These are phyloP conservation scores for Hibiscus trionum DNA, from an alignment of 345 rosid species.

Conservation along the genomic window DNA sequence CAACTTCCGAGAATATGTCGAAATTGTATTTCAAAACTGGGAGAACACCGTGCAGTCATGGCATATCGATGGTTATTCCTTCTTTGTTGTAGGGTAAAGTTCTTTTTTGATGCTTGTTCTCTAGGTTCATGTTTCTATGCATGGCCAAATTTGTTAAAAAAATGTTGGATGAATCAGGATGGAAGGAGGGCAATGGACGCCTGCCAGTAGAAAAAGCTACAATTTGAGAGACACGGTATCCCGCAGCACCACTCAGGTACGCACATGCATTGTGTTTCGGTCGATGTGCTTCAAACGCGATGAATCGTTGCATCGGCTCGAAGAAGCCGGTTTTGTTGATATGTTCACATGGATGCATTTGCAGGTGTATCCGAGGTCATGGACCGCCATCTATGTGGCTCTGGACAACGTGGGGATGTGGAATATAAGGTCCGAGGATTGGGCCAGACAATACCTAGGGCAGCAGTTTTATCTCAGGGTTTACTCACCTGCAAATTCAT, in stretches of 20 bases:
- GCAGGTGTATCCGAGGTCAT: constrained; percentile 82
- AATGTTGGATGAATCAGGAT: constrained; percentile 38
- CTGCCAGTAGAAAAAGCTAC: constrained; percentile 56
- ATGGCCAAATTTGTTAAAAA: background rate
- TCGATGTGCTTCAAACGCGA: background rate
- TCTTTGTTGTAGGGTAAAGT: constrained; percentile 86
- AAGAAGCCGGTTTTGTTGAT: background rate
- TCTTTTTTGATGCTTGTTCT: background rate
- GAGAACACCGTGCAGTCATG: constrained; percentile 79
- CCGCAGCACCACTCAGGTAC: constrained; percentile 67
- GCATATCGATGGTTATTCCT: constrained; percentile 77
- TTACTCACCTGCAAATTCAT: constrained; percentile 56
- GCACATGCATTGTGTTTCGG: background rate
- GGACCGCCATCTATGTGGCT: constrained; percentile 84
- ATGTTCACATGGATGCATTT: background rate
- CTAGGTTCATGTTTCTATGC: background rate
- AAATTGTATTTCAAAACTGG: constrained; percentile 80
- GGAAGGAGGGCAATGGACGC: constrained; percentile 96
- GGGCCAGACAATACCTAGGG: constrained; percentile 89
- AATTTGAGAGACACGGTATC: constrained; percentile 75
- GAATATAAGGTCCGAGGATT: constrained; percentile 84
- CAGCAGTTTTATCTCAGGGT: constrained; percentile 88
- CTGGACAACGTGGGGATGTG: constrained; percentile 97
- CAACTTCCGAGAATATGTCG: constrained; percentile 60
- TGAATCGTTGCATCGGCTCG: no score